Percentiles rank a stretch among this genome's conserved stretches.
Evolutionary conservation across 208 protist species (phyloP).

Genomic region (Acanthamoeba royreba): DNA sequence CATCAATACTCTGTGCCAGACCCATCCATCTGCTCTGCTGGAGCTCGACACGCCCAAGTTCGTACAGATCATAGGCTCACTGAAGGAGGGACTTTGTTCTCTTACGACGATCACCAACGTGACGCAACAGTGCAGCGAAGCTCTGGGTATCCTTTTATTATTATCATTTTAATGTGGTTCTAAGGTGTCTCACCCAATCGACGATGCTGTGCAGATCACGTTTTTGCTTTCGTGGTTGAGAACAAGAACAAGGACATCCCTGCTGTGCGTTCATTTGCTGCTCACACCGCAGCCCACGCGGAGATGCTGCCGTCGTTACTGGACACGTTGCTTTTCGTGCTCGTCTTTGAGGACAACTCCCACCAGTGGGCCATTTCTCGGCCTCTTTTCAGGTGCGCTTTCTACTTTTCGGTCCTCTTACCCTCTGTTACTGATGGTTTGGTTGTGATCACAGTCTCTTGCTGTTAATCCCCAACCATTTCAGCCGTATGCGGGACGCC

Average conservation of each 20-base stretch:
- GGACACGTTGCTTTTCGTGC: slow-evolving; percentile 57
- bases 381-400: slow-evolving; percentile 62
- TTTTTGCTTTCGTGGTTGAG: slow-evolving; percentile 28
- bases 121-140: neutral
- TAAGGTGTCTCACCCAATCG: neutral
- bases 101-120: neutral
- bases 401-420: neutral
- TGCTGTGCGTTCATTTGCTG: neutral
- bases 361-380: slow-evolving; percentile 69
- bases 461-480: slow-evolving; percentile 1
- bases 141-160: neutral
- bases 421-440: neutral
- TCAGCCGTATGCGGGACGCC: neutral
- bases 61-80: slow-evolving; percentile 51
- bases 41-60: slow-evolving; percentile 68
- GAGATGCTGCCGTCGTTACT: slow-evolving; percentile 59
- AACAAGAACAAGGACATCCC: slow-evolving; percentile 14
- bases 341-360: slow-evolving; percentile 71
- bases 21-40: slow-evolving; percentile 59
- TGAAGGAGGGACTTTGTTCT: slow-evolving; percentile 69
- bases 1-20: slow-evolving; percentile 68
- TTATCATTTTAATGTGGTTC: slow-evolving; percentile 5
- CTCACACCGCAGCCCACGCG: slow-evolving; percentile 44
- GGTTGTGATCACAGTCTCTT: neutral
- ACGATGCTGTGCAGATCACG: neutral